Conservation (phyloP, 1,284 basidiomycete genomes). For the Vanrija sp. region DNA sequence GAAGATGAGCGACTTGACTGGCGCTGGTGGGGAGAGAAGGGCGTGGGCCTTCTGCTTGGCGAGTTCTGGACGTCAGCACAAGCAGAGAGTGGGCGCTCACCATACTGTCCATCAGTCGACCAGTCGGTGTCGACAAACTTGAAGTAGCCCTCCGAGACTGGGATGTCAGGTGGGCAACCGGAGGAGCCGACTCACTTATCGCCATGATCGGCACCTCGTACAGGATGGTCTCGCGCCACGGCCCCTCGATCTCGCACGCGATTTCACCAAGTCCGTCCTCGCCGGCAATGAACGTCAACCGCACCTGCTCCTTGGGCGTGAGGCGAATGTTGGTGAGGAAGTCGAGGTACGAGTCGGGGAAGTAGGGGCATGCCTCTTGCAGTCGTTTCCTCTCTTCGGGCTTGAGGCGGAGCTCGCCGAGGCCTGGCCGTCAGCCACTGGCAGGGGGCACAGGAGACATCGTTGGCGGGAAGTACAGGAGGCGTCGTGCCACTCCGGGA, state of each 20-base stretch:
- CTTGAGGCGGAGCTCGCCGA: conserved; percentile 62
- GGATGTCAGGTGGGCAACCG: not conserved
- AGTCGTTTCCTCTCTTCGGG: conserved; percentile 68
- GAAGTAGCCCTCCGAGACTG: conserved; percentile 54
- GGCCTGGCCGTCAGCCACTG: conserved; percentile 55
- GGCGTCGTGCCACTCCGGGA: not conserved
- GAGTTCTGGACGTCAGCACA: conserved; percentile 46
- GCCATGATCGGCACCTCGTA: conserved; percentile 97
- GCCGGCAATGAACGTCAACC: conserved; percentile 60
- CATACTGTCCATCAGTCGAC: conserved; percentile 74
- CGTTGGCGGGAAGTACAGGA: not conserved
- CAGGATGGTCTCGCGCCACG: conserved; percentile 85
- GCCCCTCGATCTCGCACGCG: conserved; percentile 68
- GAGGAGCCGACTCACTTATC: conserved; percentile 57
- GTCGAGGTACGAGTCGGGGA: conserved; percentile 68
- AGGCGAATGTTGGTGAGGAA: conserved; percentile 70
- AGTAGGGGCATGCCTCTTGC: conserved; percentile 66
- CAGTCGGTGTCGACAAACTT: conserved; percentile 68
- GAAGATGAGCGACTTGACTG: conserved; percentile 62
- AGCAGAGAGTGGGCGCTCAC: conserved; percentile 18
- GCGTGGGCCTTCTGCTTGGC: conserved; percentile 68
- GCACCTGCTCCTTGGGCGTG: conserved; percentile 71
- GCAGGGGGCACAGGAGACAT: not conserved
- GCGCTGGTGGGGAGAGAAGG: conserved; percentile 55
- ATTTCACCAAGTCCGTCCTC: conserved; percentile 58